Evolutionary conservation across 2,329 filamentous ascomycete genomes (phyloP).

Genomic region (Fonsecaea erecta): DNA sequence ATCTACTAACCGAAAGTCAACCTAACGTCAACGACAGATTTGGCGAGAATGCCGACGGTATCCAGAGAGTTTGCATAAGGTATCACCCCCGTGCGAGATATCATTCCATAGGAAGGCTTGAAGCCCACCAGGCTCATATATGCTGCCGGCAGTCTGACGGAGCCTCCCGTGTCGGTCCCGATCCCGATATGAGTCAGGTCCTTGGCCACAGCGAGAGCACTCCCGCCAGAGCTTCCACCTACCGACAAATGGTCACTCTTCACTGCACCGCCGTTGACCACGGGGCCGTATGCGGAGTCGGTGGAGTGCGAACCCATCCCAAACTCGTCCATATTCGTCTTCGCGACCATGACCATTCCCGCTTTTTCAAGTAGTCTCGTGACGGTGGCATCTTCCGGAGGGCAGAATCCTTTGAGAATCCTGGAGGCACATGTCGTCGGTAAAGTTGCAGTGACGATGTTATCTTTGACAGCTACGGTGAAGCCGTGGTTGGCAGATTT

Average conservation of each 20-base stretch:
- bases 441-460: conserved; percentile 68
- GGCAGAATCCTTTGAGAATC: conserved; percentile 71
- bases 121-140: conserved; percentile 84
- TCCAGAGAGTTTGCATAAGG: conserved; percentile 93
- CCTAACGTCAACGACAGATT: conserved; percentile 57
- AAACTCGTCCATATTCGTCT: conserved; percentile 95
- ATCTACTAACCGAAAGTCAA: conserved; percentile 52
- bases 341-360: conserved; percentile 70
- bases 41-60: conserved; percentile 78
- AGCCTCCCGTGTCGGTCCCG: conserved; percentile 92
- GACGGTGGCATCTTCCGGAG: conserved; percentile 82
- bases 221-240: conserved; percentile 91
- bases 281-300: conserved; percentile 69
- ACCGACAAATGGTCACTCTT: conserved; percentile 65
- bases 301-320: conserved; percentile 88
- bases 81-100: conserved; percentile 84
- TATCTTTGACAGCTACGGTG: conserved; percentile 73
- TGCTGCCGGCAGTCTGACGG: conserved; percentile 82
- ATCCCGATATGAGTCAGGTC: conserved; percentile 61
- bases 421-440: conserved; percentile 82
- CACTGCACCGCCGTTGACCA: conserved; percentile 46
- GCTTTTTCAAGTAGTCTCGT: conserved; percentile 68
- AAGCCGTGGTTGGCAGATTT: conserved; percentile 31
- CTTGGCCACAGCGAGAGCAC: conserved; percentile 74
- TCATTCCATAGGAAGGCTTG: conserved; percentile 87